phyloP scores from a whole-genome alignment of 768 basidiomycete species.

The Asterophora parasitica region DNA sequence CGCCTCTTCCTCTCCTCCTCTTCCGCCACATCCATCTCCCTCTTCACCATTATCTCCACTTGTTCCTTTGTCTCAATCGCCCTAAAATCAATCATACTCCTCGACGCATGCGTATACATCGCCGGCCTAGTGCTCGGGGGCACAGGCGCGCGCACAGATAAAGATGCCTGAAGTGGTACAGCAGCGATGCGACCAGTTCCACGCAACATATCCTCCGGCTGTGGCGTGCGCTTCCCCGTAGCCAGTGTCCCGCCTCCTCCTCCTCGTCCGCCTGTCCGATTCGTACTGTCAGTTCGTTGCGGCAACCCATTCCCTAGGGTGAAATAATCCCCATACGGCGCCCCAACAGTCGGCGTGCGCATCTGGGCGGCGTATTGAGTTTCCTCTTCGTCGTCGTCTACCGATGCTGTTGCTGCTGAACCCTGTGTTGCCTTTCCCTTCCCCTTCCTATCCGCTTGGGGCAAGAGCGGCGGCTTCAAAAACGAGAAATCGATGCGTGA shows the following conservation, averaged over 20 bases:
- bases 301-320: neutral
- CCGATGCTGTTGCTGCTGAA: slow-evolving; percentile 22
- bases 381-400: slow-evolving; percentile 10
- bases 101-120: slow-evolving; percentile 57
- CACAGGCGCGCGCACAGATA: neutral
- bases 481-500: slow-evolving; percentile 31
- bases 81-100: slow-evolving; percentile 59
- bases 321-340: slow-evolving; percentile 8
- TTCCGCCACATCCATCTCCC: slow-evolving; percentile 4
- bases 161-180: slow-evolving; percentile 2
- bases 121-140: slow-evolving; percentile 28
- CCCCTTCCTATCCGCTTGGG: neutral
- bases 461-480: slow-evolving; percentile 15
- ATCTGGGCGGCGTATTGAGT: slow-evolving; percentile 13
- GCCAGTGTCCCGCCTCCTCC: no score
- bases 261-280: neutral
- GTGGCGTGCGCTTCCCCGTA: slow-evolving; percentile 18
- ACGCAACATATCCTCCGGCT: slow-evolving; percentile 15
- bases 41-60: slow-evolving; percentile 27
- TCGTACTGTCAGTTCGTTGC: slow-evolving; percentile 5
- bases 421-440: slow-evolving; percentile 8
- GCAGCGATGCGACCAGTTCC: neutral
- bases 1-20: slow-evolving; percentile 10
- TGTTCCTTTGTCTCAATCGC: slow-evolving; percentile 27
- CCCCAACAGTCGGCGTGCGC: slow-evolving; percentile 20